Percentiles rank a stretch among this genome's conserved stretches.
These are phyloP conservation scores for Rubia tinctorum DNA, from an alignment of 305 asterid species.

Conservation along the genomic window DNA sequence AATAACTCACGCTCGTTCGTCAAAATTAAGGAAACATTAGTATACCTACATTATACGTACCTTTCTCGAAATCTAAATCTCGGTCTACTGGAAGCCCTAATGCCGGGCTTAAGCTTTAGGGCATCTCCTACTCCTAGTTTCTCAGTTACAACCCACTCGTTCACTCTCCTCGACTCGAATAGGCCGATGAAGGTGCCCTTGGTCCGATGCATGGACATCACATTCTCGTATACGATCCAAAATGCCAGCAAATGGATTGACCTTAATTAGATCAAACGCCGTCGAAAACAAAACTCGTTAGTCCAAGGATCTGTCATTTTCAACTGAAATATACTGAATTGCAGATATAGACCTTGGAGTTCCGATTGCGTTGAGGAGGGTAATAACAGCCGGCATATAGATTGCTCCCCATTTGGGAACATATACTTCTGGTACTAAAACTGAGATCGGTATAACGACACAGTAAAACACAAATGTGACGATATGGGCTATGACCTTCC, in stretches of 20 bases:
- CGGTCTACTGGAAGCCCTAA: constrained; percentile 45
- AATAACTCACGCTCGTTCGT: constrained; percentile 1
- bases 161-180: constrained; percentile 71
- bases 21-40: neutral
- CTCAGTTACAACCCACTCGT: constrained; percentile 95
- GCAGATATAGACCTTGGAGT: constrained; percentile 24
- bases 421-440: constrained; percentile 72
- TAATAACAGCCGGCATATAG: constrained; percentile 70
- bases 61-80: constrained; percentile 60
- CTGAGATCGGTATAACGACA: constrained; percentile 68
- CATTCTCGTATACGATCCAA: constrained; percentile 93
- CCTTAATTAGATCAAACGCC: constrained; percentile 28
- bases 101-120: constrained; percentile 15
- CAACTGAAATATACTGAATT: neutral
- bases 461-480: constrained; percentile 77
- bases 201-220: constrained; percentile 81
- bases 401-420: constrained; percentile 87
- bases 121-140: constrained; percentile 70
- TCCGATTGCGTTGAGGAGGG: constrained; percentile 72
- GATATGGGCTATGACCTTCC: constrained; percentile 79
- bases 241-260: constrained; percentile 75
- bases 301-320: neutral
- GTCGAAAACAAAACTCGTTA: neutral
- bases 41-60: constrained; percentile 27
- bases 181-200: constrained; percentile 81